A percentile compares a stretch with the other conserved stretches of the same genome.
phyloP scores from a whole-genome alignment of 257 asterid genomes.

The Datura wrightii region DNA sequence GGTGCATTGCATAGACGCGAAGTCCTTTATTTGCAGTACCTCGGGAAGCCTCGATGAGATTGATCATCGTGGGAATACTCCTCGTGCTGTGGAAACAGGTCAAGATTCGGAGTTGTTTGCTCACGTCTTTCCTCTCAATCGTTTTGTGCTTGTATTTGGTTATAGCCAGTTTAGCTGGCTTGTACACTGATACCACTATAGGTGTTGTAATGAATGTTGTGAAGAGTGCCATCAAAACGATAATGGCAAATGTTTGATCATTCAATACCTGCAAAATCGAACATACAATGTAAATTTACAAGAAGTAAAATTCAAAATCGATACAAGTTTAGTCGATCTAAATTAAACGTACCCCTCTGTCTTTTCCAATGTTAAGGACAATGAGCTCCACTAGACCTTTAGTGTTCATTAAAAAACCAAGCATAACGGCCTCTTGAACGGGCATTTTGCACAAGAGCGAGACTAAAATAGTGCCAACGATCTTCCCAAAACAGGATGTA shows the following conservation, averaged over 20 bases:
- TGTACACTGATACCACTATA: conserved; percentile 46
- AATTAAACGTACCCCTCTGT: conserved; percentile 41
- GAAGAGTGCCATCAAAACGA: conserved; percentile 69
- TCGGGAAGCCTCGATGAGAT: conserved; percentile 63
- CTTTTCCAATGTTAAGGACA: conserved; percentile 58
- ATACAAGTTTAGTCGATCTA: background rate
- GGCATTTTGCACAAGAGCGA: conserved; percentile 44
- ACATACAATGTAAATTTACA: background rate
- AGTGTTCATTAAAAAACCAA: conserved; percentile 57
- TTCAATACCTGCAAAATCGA: conserved; percentile 53
- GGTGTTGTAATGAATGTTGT: conserved; percentile 70
- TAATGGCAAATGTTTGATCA: conserved; percentile 64
- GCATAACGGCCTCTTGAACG: conserved; percentile 40
- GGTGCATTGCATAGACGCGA: conserved; percentile 67
- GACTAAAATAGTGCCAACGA: conserved; percentile 48
- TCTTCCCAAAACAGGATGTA: conserved; percentile 55
- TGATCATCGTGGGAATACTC: conserved; percentile 54
- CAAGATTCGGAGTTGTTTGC: conserved; percentile 49
- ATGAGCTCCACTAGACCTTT: conserved; percentile 60
- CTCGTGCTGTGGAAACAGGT: conserved; percentile 60
- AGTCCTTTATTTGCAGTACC: conserved; percentile 58
- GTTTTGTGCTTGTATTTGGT: conserved; percentile 52
- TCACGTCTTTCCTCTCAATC: conserved; percentile 45
- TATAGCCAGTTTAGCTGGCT: conserved; percentile 53
- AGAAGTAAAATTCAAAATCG: background rate